Percentiles rank a stretch among this genome's conserved stretches.
Evolutionary conservation across 345 rosid genomes (phyloP).

Genomic region (Linum tenue): DNA sequence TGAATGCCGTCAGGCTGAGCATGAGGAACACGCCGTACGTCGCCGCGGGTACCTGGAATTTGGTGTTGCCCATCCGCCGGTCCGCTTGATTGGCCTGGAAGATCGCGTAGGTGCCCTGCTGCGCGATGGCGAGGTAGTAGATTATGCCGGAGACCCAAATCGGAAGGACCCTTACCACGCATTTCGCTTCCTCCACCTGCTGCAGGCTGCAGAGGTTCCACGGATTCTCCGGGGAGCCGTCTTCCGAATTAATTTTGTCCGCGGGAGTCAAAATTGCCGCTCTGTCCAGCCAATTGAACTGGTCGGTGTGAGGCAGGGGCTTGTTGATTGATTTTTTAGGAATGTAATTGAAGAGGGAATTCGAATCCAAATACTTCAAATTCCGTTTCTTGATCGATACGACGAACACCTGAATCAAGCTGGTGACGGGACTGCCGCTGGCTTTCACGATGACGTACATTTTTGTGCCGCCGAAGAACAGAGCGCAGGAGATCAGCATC

Average conservation of each 20-base stretch:
- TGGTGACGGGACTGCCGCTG: constrained; percentile 62
- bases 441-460: constrained; percentile 67
- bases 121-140: constrained; percentile 30
- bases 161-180: constrained; percentile 43
- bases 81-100: constrained; percentile 54
- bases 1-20: constrained; percentile 40
- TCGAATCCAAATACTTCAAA: constrained; percentile 14
- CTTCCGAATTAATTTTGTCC: constrained; percentile 28
- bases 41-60: constrained; percentile 46
- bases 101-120: constrained; percentile 49
- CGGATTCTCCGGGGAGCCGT: constrained; percentile 42
- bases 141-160: constrained; percentile 47
- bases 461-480: constrained; percentile 47
- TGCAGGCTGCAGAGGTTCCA: constrained; percentile 62
- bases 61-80: constrained; percentile 26
- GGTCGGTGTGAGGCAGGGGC: constrained; percentile 36
- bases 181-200: constrained; percentile 64
- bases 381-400: constrained; percentile 26
- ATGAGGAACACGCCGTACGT: constrained; percentile 39
- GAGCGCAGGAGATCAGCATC: constrained; percentile 21
- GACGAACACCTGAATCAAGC: constrained; percentile 33
- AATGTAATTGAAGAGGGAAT: constrained; percentile 28
- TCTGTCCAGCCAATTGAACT: constrained; percentile 53
- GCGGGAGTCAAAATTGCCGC: constrained; percentile 39
- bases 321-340: constrained; percentile 33